phyloP scores from a whole-genome alignment of 139 green algal genomes.

The Chlamydomonas asymmetrica region DNA sequence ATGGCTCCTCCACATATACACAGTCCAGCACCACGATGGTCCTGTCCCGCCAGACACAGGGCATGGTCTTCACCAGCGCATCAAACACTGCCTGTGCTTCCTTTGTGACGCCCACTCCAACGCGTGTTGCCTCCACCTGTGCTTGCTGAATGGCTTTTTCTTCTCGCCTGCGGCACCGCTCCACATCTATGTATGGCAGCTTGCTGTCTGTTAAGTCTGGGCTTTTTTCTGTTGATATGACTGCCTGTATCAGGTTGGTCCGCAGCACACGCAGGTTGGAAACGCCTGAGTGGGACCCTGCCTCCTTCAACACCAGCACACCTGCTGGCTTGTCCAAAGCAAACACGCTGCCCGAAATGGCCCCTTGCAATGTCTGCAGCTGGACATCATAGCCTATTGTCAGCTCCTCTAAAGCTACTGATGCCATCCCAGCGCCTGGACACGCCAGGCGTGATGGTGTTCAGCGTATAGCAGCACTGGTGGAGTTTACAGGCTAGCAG shows the following conservation, averaged over 20 bases:
- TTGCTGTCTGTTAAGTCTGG: slow-evolving; percentile 28
- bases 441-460: no score
- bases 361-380: no score
- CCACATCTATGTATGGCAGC: slow-evolving; percentile 68
- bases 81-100: slow-evolving; percentile 84
- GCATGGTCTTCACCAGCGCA: slow-evolving; percentile 81
- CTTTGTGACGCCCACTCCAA: slow-evolving; percentile 73
- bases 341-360: slow-evolving; percentile 56
- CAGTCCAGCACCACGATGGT: slow-evolving; percentile 78
- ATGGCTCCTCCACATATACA: slow-evolving; percentile 52
- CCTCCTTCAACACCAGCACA: slow-evolving; percentile 55
- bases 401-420: no score
- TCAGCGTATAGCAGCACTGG: no score
- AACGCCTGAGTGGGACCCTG: slow-evolving; percentile 47
- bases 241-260: slow-evolving; percentile 20
- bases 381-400: no score
- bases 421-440: no score
- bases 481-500: no score
- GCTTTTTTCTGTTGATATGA: slow-evolving; percentile 15
- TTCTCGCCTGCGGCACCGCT: slow-evolving; percentile 60
- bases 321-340: slow-evolving; percentile 49
- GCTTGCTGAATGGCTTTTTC: slow-evolving; percentile 70
- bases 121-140: slow-evolving; percentile 67
- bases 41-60: slow-evolving; percentile 68
- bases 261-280: slow-evolving; percentile 48